phyloP scores from a whole-genome alignment of 371 early-diverging fungal genomes.

The Aphelidium insulamus region DNA sequence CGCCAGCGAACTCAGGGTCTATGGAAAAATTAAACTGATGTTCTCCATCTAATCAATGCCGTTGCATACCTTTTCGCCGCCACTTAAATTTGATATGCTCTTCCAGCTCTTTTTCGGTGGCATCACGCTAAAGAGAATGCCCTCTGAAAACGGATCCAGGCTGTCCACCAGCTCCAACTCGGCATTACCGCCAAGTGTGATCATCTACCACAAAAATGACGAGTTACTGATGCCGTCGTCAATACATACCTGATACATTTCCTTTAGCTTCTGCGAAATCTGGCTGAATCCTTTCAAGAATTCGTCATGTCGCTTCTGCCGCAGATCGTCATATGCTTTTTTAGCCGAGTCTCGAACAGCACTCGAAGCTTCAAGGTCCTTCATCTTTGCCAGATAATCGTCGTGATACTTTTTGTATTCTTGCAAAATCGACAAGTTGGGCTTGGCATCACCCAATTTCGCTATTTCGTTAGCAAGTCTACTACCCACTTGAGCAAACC shows the following conservation, averaged over 20 bases:
- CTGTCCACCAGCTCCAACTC: conserved; percentile 98
- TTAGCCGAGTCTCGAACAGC: conserved; percentile 45
- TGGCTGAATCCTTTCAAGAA: conserved; percentile 93
- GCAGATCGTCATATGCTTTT: conserved; percentile 43
- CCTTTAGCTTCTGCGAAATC: conserved; percentile 89
- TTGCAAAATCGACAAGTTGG: conserved; percentile 65
- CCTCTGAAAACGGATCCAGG: conserved; percentile 98
- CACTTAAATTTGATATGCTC: conserved; percentile 94
- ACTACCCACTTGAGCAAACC: conserved; percentile 10
- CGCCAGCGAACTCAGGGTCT: conserved; percentile 93
- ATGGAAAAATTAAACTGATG: background rate
- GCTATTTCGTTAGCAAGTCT: conserved; percentile 12
- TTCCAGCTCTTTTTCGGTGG: conserved; percentile 99
- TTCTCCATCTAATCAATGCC: background rate
- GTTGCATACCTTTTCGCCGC: conserved; percentile 90
- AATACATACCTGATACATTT: conserved; percentile 80
- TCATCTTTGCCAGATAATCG: conserved; percentile 40
- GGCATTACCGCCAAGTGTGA: conserved; percentile 98
- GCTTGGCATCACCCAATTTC: conserved; percentile 40
- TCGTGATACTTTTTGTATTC: conserved; percentile 62
- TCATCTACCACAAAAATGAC: conserved; percentile 28
- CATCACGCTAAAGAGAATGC: conserved; percentile 97
- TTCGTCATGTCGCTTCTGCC: conserved; percentile 60
- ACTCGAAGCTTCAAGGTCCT: conserved; percentile 55
- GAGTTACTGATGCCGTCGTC: background rate